Evolutionary conservation across 2,329 filamentous ascomycete species (phyloP).

Genomic region (Sporothrix curviconia): DNA sequence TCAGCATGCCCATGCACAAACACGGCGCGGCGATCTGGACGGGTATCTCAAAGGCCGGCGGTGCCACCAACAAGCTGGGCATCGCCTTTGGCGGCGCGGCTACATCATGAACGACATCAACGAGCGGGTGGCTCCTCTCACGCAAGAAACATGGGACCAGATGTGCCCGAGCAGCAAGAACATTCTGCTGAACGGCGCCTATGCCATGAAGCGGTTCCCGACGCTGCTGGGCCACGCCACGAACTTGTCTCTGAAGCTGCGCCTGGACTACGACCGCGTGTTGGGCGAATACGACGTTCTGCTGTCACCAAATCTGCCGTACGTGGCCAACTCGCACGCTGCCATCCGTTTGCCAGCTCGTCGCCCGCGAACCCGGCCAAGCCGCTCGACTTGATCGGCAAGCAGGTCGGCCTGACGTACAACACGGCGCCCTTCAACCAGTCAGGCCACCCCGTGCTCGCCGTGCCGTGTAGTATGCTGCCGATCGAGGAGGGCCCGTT

Average conservation of each 20-base stretch:
- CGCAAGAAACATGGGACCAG: background rate
- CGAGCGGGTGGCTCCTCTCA: background rate
- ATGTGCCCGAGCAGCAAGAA: constrained; percentile 26
- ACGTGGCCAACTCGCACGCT: background rate
- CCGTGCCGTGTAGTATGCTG: constrained; percentile 13
- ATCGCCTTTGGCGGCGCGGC: constrained; percentile 26
- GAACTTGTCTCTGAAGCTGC: background rate
- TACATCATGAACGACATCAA: constrained; percentile 22
- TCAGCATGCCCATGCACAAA: constrained; percentile 27
- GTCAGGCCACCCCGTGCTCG: constrained; percentile 14
- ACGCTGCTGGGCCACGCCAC: constrained; percentile 1
- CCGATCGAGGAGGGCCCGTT: constrained; percentile 1
- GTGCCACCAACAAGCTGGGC: constrained; percentile 19
- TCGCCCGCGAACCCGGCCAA: constrained; percentile 1
- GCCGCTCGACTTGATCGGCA: constrained; percentile 16
- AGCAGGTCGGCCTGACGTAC: constrained; percentile 9
- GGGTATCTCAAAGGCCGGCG: constrained; percentile 14
- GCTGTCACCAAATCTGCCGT: background rate
- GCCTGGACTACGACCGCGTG: constrained; percentile 26
- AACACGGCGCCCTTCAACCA: constrained; percentile 14
- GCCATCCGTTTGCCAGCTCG: background rate
- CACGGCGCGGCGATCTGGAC: constrained; percentile 20
- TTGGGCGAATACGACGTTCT: background rate
- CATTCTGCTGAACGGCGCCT: background rate
- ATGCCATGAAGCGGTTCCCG: background rate